Conservation (phyloP, 345 rosid species). For the Brassica rapa region DNA sequence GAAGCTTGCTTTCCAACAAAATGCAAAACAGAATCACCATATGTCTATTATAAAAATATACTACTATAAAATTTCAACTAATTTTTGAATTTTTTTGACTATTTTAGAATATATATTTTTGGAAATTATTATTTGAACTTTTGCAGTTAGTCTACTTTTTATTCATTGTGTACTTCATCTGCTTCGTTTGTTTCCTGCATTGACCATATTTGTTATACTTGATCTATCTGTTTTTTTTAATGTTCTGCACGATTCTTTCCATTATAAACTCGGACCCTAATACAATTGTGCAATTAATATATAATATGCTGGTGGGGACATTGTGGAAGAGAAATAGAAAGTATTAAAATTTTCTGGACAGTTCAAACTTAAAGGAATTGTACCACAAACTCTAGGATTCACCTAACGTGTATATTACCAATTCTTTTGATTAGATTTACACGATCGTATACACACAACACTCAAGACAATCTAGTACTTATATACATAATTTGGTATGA, state of each 20-base stretch:
- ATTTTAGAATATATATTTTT: background rate
- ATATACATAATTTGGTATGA: conserved; percentile 35
- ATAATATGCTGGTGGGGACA: conserved; percentile 33
- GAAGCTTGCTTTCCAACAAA: background rate
- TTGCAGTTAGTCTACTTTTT: background rate
- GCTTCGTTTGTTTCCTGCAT: background rate
- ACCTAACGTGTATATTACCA: conserved; percentile 39
- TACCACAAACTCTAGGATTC: conserved; percentile 45
- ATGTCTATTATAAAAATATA: background rate
- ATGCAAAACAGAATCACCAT: background rate
- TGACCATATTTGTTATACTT: background rate
- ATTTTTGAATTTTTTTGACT: background rate
- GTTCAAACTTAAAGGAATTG: conserved; percentile 27
- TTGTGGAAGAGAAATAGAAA: conserved; percentile 35
- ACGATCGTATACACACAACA: conserved; percentile 16
- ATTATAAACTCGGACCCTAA: background rate
- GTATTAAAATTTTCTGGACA: conserved; percentile 24
- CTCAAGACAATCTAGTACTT: conserved; percentile 2
- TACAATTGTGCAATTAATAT: background rate
- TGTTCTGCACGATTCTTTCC: background rate
- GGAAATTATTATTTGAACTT: background rate
- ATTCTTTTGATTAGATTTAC: conserved; percentile 29
- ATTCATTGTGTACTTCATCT: background rate
- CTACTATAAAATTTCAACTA: background rate
- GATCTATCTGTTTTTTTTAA: background rate